Evolutionary conservation across 305 asterid species (phyloP), one percentile per base, ranked within the genome.

Genomic region (Fraxinus ornus): DNA sequence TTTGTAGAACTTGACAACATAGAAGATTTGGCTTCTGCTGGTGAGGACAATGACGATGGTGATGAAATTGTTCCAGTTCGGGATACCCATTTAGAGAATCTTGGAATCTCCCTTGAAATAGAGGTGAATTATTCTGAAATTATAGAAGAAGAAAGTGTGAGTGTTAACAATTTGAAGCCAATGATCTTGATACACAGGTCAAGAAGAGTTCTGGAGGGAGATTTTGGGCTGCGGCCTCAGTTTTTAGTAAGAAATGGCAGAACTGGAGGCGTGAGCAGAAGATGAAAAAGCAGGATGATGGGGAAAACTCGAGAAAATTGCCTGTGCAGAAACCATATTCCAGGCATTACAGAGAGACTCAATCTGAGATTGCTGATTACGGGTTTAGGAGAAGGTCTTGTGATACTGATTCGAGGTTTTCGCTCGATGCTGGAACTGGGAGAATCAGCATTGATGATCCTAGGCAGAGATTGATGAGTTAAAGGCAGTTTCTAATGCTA

Each of bases 181-280:
- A 91, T 93, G 95, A 93, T 89, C 90, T 90, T 5, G 91, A 89
- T 77, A 79, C 91, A 8, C 92, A 88, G 79, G 92, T 68, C 26
- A 94, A 91, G 80, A 96, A 91, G 91, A 80, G 87, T 77, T 86
- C 97, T 0, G 94, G 93, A 3, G 95, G 97, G 6, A 90, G 92
- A 30, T 88, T 96, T 78, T 91, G 93, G 97, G 89, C 97, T 0
- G 99, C 99, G 2, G 98, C 99, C 0, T 94, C 98, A 0, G 97
- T 94, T 79, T 93, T 96, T 77, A 92, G 98, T 89, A 94, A 94
- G 92, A 96, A 92, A 89, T 96, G 98, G 99, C 91, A 91, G 15
- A 91, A 91, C 5, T 96, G 98, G 99, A 91, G 98, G 88, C 88
- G 88, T 35, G 93, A 94, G 81, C 99, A 96, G 90, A 96, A 96